These are phyloP conservation scores for Phaeophleospora eucalypticola DNA, from an alignment of 2,329 filamentous ascomycete species.

Conservation along the genomic window DNA sequence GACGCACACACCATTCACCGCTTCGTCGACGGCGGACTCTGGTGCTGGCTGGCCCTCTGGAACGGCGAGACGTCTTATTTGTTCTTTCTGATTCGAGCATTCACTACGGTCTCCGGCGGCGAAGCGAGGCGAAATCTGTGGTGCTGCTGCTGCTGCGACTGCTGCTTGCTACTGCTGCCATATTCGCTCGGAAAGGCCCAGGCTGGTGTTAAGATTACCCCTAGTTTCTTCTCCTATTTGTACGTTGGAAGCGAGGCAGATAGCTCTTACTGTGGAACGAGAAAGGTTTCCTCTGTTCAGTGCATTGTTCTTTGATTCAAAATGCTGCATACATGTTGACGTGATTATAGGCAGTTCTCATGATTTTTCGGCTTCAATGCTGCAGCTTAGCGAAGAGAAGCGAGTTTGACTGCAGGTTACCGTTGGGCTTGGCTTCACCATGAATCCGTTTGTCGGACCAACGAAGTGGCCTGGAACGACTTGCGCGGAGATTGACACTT, in stretches of 20 bases:
- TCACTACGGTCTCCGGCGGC: background rate
- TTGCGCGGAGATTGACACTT: no score
- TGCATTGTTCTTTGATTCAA: background rate
- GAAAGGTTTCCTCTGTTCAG: background rate
- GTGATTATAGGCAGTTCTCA: no score
- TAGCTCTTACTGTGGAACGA: conserved; percentile 4
- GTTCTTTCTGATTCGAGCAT: background rate
- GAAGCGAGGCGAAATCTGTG: background rate
- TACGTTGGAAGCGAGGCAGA: conserved; percentile 4
- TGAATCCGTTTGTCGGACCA: no score
- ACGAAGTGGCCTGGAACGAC: no score
- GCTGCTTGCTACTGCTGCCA: no score
- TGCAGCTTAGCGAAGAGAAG: no score
- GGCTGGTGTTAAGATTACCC: conserved; percentile 3
- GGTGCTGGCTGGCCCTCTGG: background rate
- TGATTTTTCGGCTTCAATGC: no score
- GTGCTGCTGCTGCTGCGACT: background rate
- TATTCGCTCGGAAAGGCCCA: background rate
- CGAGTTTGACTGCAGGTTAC: no score
- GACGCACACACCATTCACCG: background rate
- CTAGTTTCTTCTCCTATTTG: conserved; percentile 5
- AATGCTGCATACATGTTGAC: background rate
- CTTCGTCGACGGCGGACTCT: background rate
- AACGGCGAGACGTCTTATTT: background rate
- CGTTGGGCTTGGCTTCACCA: no score